A percentile compares a stretch with the other conserved stretches of the same genome.
phyloP scores from a whole-genome alignment of 805 yeast genomes.

The Starmerella ratchasimensis region DNA sequence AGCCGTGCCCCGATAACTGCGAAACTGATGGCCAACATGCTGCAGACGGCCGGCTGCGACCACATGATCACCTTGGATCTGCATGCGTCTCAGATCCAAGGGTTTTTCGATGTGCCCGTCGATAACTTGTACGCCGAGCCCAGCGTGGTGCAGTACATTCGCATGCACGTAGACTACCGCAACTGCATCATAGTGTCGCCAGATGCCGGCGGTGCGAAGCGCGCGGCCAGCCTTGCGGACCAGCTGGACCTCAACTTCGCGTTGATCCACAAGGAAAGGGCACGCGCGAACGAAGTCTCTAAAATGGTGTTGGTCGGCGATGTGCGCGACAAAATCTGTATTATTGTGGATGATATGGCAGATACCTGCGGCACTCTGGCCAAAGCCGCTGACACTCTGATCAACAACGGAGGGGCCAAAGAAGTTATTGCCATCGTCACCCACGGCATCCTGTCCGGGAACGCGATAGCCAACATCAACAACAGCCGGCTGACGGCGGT shows the following conservation, averaged over 20 bases:
- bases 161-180: slow-evolving; percentile 42
- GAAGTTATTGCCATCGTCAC: slow-evolving; percentile 90
- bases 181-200: slow-evolving; percentile 83
- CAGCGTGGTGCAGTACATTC: slow-evolving; percentile 69
- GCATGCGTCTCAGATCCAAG: slow-evolving; percentile 97
- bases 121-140: slow-evolving; percentile 97
- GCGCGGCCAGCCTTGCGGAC: slow-evolving; percentile 95
- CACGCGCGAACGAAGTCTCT: slow-evolving; percentile 91
- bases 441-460: slow-evolving; percentile 85
- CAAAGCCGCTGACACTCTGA: slow-evolving; percentile 81
- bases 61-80: slow-evolving; percentile 95
- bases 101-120: slow-evolving; percentile 90
- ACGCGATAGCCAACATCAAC: slow-evolving; percentile 65
- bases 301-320: slow-evolving; percentile 96
- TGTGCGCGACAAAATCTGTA: slow-evolving; percentile 70
- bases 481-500: slow-evolving; percentile 54
- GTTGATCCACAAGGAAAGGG: slow-evolving; percentile 92
- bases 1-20: slow-evolving; percentile 95
- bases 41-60: slow-evolving; percentile 90
- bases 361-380: slow-evolving; percentile 96
- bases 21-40: slow-evolving; percentile 79
- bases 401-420: slow-evolving; percentile 60
- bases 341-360: slow-evolving; percentile 94
- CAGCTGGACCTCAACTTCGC: slow-evolving; percentile 87
- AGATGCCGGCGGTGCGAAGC: slow-evolving; percentile 98